A percentile compares a stretch with the other conserved stretches of the same genome.
phyloP scores from a whole-genome alignment of 768 basidiomycete species.

The Lyophyllum decastes region DNA sequence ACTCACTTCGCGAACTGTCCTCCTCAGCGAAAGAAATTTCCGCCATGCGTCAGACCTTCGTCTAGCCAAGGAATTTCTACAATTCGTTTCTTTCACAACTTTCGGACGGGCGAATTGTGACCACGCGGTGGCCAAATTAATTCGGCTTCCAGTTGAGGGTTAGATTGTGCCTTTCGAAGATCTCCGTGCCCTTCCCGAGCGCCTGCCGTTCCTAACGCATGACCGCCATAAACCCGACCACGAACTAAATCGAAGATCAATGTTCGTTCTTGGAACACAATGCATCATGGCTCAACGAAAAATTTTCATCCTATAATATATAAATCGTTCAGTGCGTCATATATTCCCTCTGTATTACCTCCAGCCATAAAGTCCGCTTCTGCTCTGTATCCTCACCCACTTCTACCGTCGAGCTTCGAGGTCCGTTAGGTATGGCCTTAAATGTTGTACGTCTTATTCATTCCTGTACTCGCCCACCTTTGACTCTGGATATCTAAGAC shows the following conservation, averaged over 20 bases:
- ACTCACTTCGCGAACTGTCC: too few species aligned
- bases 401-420: neutral
- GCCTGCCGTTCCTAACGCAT: neutral
- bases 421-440: neutral
- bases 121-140: neutral
- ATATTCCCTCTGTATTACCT: neutral
- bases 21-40: too few species aligned
- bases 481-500: neutral
- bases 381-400: neutral
- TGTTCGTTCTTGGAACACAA: neutral
- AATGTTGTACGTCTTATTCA: neutral
- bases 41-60: neutral
- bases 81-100: neutral
- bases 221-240: neutral
- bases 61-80: neutral
- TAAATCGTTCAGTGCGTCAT: neutral
- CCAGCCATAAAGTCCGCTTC: neutral
- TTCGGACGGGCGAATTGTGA: neutral
- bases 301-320: neutral
- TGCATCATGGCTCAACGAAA: neutral
- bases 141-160: neutral
- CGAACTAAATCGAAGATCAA: neutral
- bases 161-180: neutral
- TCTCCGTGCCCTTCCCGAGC: neutral
- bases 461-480: neutral